A percentile compares a stretch with the other conserved stretches of the same genome.
These are phyloP conservation scores for Aureobasidium sp. DNA, from an alignment of 2,329 filamentous ascomycete genomes.

Conservation along the genomic window DNA sequence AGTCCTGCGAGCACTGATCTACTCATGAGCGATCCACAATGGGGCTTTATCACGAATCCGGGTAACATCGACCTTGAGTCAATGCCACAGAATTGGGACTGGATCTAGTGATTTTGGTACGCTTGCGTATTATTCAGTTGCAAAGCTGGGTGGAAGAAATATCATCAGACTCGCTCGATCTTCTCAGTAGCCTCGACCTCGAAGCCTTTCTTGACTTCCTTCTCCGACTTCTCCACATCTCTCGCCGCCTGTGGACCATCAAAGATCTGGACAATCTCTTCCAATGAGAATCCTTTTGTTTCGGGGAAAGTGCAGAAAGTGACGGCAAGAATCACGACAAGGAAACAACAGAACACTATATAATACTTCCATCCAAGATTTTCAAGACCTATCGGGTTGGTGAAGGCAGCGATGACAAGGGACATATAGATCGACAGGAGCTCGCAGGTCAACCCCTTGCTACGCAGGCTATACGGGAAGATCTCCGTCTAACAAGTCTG, in stretches of 20 bases:
- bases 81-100: background rate
- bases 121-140: background rate
- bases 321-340: slow-evolving; percentile 23
- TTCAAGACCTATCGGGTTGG: slow-evolving; percentile 31
- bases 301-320: slow-evolving; percentile 25
- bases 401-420: slow-evolving; percentile 22
- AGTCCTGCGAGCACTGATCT: background rate
- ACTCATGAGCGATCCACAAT: background rate
- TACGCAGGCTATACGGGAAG: slow-evolving; percentile 18
- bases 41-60: background rate
- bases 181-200: background rate
- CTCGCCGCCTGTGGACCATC: slow-evolving; percentile 21
- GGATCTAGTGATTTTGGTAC: background rate
- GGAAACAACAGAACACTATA: slow-evolving; percentile 28
- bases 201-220: background rate
- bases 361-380: slow-evolving; percentile 25
- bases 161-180: background rate
- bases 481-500: slow-evolving; percentile 17
- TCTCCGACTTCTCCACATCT: background rate
- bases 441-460: slow-evolving; percentile 10
- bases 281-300: slow-evolving; percentile 25
- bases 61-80: background rate
- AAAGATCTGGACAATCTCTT: slow-evolving; percentile 38
- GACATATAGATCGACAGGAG: slow-evolving; percentile 20
- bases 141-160: too few relatives aligned